Base-by-base conservation (phyloP, 2,329 filamentous ascomycete species). In the Aspergillus sp. region DNA sequence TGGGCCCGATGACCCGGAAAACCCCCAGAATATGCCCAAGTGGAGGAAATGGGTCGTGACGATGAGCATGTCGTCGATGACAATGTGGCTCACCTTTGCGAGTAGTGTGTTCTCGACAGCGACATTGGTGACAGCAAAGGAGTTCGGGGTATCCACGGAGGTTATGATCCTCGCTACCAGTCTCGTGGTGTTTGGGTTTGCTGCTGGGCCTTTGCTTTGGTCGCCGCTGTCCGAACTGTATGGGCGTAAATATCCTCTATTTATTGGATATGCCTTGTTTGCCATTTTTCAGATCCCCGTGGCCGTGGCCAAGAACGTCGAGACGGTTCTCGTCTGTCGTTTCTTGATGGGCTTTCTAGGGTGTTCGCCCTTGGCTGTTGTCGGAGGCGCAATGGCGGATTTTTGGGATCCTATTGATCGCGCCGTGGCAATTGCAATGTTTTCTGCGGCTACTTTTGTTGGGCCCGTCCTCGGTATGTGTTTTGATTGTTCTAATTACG, bases 261-360 rank as follows among this genome's bases (percentile, higher is more conserved):
- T 83, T 67, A 62, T 77, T 18, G 81, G 80, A 0, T 80, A 80
- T 61, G 63, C 73, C 12, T 57, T 77, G 17, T 83, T 84, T 55
- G 74, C 76, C 2, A 77, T 85, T 43, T 84, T 85, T 58, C 79
- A 84, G 55, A 81, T 85, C 48, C 80, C 81, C 0, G 79, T 83
- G 12, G 83, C 80, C 3, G 78, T 83, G 3, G 81, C 83, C 0
- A 73, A 76, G 44, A 84, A 85, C 61, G 51, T 84, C 0, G 62
- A 81, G 34, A 85, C 82, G 0, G 79, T 85, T 55, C 74, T 85
- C 65, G 58, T 85, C 12, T 80, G 74, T 55, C 78, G 84, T 0
- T 85, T 85, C 63, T 71, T 86, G 4, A 74, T 76, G 1, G 84
- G 83, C 2, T 58, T 80, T 5, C 83, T 83, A 62, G 83, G 79